A percentile compares a stretch with the other conserved stretches of the same genome.
Evolutionary conservation across 2,329 filamentous ascomycete species (phyloP).

Genomic region (Fusarium sp.): DNA sequence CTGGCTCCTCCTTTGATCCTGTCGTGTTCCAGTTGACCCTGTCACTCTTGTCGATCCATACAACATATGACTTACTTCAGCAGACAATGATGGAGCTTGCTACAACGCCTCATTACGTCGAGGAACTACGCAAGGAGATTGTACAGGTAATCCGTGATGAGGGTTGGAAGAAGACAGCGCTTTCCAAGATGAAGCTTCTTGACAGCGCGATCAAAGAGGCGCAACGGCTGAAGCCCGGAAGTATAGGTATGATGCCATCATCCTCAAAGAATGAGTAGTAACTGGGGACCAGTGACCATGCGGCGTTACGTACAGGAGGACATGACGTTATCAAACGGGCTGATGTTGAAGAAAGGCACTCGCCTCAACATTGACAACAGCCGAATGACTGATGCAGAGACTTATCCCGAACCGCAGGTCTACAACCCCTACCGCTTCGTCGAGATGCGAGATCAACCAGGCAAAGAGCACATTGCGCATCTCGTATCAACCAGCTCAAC

Average conservation of each 20-base stretch:
- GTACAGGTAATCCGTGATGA: background rate
- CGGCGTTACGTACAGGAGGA: background rate
- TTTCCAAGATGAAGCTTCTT: constrained; percentile 9
- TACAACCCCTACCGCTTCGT: constrained; percentile 7
- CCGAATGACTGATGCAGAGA: background rate
- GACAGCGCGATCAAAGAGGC: constrained; percentile 14
- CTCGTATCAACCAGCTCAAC: background rate
- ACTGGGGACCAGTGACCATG: constrained; percentile 7
- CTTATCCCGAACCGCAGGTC: background rate
- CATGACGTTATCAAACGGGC: background rate
- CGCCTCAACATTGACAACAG: constrained; percentile 3
- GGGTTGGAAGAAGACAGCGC: constrained; percentile 3
- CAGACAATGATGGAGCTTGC: background rate
- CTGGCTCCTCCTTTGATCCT: background rate
- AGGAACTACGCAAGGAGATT: background rate
- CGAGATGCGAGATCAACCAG: background rate
- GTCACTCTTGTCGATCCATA: background rate
- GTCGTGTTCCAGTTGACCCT: background rate
- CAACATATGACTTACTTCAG: background rate
- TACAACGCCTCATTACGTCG: background rate
- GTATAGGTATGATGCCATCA: too few relatives aligned
- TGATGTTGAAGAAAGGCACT: background rate
- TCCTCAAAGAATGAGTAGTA: too few relatives aligned
- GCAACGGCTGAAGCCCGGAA: constrained; percentile 6
- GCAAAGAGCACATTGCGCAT: background rate